Percentiles rank a stretch among this genome's conserved stretches.
These are phyloP conservation scores for Lentinus brumalis DNA, from an alignment of 768 basidiomycete species.

Conservation along the genomic window DNA sequence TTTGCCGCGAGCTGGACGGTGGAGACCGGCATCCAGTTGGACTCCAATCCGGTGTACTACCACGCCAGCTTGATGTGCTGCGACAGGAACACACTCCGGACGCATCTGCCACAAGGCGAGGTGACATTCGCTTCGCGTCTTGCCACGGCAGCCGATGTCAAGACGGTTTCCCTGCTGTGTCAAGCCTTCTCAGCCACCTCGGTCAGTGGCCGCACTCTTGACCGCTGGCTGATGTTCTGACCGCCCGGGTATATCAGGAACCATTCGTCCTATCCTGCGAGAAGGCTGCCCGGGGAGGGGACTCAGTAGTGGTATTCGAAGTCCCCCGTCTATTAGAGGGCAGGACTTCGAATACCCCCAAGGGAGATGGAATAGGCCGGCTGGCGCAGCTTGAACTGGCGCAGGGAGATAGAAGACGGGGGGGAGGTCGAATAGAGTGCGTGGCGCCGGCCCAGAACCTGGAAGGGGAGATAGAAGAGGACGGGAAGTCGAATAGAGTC, in stretches of 20 bases:
- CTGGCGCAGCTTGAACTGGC: no score
- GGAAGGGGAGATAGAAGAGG: no score
- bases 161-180: constrained; percentile 49
- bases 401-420: no score
- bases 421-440: no score
- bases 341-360: no score
- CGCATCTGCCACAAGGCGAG: constrained; percentile 17
- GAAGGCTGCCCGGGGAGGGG: constrained; percentile 42
- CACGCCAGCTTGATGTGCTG: constrained; percentile 59
- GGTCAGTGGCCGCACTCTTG: constrained; percentile 39
- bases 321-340: no score
- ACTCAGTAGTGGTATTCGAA: no score
- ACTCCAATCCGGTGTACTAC: constrained; percentile 54
- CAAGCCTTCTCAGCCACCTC: constrained; percentile 58
- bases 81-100: constrained; percentile 42
- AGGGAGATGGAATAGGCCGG: no score
- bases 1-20: constrained; percentile 55
- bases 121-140: constrained; percentile 42
- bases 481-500: no score
- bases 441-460: no score
- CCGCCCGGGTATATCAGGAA: constrained; percentile 35
- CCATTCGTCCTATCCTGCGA: constrained; percentile 53
- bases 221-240: background rate
- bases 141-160: constrained; percentile 39
- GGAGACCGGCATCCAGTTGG: constrained; percentile 42